A percentile compares a stretch with the other conserved stretches of the same genome.
Conservation (phyloP, 2,329 filamentous ascomycete genomes). For the Pseudogymnoascus pannorum region DNA sequence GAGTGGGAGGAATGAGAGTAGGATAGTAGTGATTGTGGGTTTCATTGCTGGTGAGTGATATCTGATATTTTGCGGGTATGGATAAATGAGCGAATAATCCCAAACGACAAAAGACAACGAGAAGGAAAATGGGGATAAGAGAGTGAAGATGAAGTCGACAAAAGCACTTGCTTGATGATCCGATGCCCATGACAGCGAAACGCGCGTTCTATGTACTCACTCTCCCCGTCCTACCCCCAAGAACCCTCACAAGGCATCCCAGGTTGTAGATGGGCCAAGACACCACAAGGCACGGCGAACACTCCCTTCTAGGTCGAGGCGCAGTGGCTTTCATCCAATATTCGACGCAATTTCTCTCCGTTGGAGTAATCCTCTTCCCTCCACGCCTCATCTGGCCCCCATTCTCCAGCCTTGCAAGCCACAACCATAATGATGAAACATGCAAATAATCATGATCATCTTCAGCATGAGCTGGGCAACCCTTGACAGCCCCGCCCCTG, state of each 20-base stretch:
- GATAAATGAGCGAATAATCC: background rate
- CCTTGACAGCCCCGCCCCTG: background rate
- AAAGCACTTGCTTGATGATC: conserved; percentile 3
- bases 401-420: background rate
- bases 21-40: background rate
- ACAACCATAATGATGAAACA: background rate
- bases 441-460: background rate
- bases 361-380: background rate
- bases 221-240: background rate
- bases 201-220: background rate
- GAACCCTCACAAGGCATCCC: background rate
- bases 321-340: background rate
- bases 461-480: background rate
- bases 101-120: background rate
- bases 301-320: background rate
- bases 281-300: background rate
- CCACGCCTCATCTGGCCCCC: background rate
- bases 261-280: background rate
- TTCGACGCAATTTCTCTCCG: background rate
- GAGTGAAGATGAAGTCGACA: background rate
- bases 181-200: background rate
- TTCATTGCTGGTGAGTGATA: background rate
- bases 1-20: background rate
- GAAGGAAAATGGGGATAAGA: background rate
- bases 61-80: background rate